Conservation (phyloP, 1,284 basidiomycete species). For the Ganoderma resinaceum region DNA sequence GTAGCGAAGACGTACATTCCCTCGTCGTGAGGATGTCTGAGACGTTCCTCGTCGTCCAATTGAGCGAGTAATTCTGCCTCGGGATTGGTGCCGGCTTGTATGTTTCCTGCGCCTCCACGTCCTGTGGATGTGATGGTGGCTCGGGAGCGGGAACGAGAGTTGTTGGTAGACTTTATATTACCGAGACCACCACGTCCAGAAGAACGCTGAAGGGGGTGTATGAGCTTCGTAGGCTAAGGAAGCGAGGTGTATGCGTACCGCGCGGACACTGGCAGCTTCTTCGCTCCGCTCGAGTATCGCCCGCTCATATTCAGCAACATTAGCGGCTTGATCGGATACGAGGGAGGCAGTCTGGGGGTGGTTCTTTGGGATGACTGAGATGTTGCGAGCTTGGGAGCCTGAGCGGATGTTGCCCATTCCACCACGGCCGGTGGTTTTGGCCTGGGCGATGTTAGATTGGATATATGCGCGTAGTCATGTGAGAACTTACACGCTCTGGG, state of each 20-base stretch:
- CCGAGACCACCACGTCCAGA: constrained; percentile 67
- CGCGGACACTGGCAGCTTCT: constrained; percentile 39
- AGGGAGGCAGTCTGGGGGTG: constrained; percentile 43
- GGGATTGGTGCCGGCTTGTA: constrained; percentile 44
- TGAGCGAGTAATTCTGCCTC: constrained; percentile 48
- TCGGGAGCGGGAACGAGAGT: constrained; percentile 45
- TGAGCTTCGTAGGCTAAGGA: background rate
- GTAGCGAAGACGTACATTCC: constrained; percentile 48
- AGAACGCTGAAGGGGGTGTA: constrained; percentile 52
- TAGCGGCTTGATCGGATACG: constrained; percentile 32
- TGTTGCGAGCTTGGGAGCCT: constrained; percentile 62
- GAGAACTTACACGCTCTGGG: constrained; percentile 41
- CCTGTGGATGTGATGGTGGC: constrained; percentile 56
- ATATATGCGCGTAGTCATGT: constrained; percentile 3
- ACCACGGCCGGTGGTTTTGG: constrained; percentile 75
- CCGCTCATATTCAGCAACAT: constrained; percentile 48
- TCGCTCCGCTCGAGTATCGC: constrained; percentile 51
- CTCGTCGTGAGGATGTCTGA: constrained; percentile 41
- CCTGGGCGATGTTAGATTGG: constrained; percentile 38
- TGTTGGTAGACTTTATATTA: constrained; percentile 54
- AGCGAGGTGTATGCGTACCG: constrained; percentile 43
- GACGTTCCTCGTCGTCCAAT: constrained; percentile 54
- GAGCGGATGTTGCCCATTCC: constrained; percentile 82
- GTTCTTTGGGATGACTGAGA: constrained; percentile 33
- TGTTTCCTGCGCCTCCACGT: constrained; percentile 75